These are phyloP conservation scores for Claviceps maximensis DNA, from an alignment of 2,329 filamentous ascomycete genomes.

Conservation along the genomic window DNA sequence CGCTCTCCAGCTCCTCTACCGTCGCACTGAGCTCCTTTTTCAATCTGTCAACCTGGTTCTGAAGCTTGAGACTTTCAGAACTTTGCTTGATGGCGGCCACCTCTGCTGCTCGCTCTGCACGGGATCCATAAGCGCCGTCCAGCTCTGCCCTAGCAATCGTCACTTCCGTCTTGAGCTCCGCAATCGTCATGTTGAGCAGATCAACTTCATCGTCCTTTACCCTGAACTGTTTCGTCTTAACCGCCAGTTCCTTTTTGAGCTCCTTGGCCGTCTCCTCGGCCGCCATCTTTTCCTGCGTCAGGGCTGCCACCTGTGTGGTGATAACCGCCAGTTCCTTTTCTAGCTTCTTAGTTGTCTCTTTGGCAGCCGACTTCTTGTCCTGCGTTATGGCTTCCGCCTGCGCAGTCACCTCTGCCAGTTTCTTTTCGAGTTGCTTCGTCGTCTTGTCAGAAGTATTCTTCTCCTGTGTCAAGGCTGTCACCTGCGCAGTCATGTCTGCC, in stretches of 20 bases:
- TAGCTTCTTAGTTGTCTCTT: conserved; percentile 15
- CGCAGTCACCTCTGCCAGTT: conserved; percentile 7
- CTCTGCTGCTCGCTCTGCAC: conserved; percentile 45
- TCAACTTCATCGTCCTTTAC: conserved; percentile 39
- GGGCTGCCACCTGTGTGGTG: conserved; percentile 14
- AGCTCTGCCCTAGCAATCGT: conserved; percentile 49
- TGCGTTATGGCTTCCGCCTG: conserved; percentile 16
- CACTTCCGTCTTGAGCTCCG: conserved; percentile 48
- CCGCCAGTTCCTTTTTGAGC: conserved; percentile 14
- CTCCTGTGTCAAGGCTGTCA: conserved; percentile 17
- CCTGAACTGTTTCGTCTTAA: conserved; percentile 30
- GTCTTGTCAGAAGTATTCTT: conserved; percentile 17
- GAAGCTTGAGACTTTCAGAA: conserved; percentile 31
- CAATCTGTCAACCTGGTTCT: conserved; percentile 35
- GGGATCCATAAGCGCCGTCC: conserved; percentile 46
- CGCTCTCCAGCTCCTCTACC: conserved; percentile 38
- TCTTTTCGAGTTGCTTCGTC: conserved; percentile 14
- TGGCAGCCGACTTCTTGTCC: conserved; percentile 15
- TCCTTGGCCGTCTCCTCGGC: conserved; percentile 16
- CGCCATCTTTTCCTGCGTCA: conserved; percentile 13
- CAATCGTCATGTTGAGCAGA: conserved; percentile 35
- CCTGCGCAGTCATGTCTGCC: conserved; percentile 3
- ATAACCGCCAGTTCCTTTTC: conserved; percentile 15
- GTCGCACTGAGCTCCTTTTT: conserved; percentile 37
- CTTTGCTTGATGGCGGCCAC: conserved; percentile 39